Conservation (phyloP, 2,329 filamentous ascomycete genomes). For the Albophoma yamanashiensis region DNA sequence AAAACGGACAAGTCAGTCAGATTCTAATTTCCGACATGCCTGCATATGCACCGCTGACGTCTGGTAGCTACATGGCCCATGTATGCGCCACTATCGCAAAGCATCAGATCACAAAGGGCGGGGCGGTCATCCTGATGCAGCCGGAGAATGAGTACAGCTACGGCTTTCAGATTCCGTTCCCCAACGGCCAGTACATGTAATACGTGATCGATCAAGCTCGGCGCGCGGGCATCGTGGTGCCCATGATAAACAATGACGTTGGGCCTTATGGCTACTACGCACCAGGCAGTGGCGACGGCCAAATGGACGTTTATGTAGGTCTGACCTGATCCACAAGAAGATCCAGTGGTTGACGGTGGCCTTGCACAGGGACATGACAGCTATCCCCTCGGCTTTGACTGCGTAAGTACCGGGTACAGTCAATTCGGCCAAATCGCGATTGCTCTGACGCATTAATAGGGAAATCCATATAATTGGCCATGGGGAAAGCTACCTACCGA, state of each 20-base stretch:
- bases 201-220: slow-evolving; percentile 59
- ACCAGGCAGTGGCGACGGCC: slow-evolving; percentile 46
- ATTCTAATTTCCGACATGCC: no score
- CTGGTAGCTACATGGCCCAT: slow-evolving; percentile 43
- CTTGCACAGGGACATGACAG: slow-evolving; percentile 17
- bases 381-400: slow-evolving; percentile 35
- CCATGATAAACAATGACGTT: slow-evolving; percentile 67
- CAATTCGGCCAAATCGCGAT: background rate
- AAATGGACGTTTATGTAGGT: slow-evolving; percentile 45
- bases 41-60: background rate
- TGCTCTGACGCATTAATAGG: slow-evolving; percentile 2
- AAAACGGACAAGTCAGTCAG: slow-evolving; percentile 51
- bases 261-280: slow-evolving; percentile 48
- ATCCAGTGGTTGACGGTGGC: background rate
- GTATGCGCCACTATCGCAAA: slow-evolving; percentile 59
- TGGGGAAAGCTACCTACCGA: slow-evolving; percentile 42
- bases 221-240: slow-evolving; percentile 60
- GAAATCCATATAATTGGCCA: slow-evolving; percentile 48
- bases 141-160: slow-evolving; percentile 72
- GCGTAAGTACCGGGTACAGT: slow-evolving; percentile 12
- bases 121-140: slow-evolving; percentile 68
- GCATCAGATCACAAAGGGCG: slow-evolving; percentile 73
- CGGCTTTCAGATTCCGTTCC: slow-evolving; percentile 42
- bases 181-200: slow-evolving; percentile 57
- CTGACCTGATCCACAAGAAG: background rate